These are phyloP conservation scores for Bidens hawaiensis DNA, from an alignment of 140 eudicot species.

Conservation along the genomic window DNA sequence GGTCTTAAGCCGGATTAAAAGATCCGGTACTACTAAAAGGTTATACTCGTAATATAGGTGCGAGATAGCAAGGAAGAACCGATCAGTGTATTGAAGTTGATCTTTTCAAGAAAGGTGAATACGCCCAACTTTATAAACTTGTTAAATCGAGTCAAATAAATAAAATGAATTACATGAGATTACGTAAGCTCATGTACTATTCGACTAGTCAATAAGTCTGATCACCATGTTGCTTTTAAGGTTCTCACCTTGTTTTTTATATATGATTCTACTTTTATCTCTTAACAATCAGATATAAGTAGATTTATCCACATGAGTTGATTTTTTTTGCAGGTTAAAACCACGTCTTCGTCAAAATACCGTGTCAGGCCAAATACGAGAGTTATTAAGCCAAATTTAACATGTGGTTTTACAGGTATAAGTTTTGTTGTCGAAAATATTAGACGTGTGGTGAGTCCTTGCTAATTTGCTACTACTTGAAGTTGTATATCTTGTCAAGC, in stretches of 20 bases:
- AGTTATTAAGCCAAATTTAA: slow-evolving; percentile 59
- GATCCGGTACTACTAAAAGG: too few species aligned
- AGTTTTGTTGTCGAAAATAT: not conserved
- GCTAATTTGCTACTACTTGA: not conserved
- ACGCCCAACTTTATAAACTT: too few species aligned
- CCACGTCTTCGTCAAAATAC: slow-evolving; percentile 77
- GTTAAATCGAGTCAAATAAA: too few species aligned
- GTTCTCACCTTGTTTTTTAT: slow-evolving; percentile 28
- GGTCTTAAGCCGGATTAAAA: too few species aligned
- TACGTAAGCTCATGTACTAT: slow-evolving; percentile 51
- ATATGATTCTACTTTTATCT: not conserved
- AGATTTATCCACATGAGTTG: slow-evolving; percentile 6
- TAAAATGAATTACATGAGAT: too few species aligned
- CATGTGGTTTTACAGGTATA: slow-evolving; percentile 65
- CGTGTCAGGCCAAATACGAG: slow-evolving; percentile 74
- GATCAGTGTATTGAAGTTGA: too few species aligned
- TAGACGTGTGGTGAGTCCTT: not conserved
- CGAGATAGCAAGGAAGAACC: too few species aligned
- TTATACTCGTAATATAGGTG: too few species aligned
- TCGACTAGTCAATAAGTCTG: slow-evolving; percentile 46
- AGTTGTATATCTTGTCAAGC: not conserved
- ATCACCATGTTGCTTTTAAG: slow-evolving; percentile 64
- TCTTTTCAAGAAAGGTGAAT: too few species aligned
- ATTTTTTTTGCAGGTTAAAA: slow-evolving; percentile 66
- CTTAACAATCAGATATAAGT: not conserved